A percentile compares a stretch with the other conserved stretches of the same genome.
phyloP scores from a whole-genome alignment of 2,329 filamentous ascomycete species.

The Xenoacremonium recifei region DNA sequence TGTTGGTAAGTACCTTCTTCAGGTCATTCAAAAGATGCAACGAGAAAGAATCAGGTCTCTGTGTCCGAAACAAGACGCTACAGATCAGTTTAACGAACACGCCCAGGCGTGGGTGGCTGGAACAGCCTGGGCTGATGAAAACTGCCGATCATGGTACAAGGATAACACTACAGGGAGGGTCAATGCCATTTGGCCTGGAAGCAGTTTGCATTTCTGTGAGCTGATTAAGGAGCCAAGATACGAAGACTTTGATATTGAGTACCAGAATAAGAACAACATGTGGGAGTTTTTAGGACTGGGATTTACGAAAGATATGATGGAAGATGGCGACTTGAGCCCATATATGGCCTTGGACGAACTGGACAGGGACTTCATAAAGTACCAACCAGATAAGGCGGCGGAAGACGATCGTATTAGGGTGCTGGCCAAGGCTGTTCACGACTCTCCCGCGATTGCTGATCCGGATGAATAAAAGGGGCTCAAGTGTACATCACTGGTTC shows the following conservation, averaged over 20 bases:
- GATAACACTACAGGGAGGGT: slow-evolving; percentile 5
- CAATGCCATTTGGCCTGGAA: slow-evolving; percentile 6
- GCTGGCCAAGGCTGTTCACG: no score
- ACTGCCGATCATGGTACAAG: slow-evolving; percentile 6
- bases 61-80: slow-evolving; percentile 2
- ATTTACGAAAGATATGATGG: no score
- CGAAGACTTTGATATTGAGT: slow-evolving; percentile 7
- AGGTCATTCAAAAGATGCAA: slow-evolving; percentile 6
- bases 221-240: slow-evolving; percentile 1
- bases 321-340: no score
- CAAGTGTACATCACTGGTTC: no score
- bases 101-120: slow-evolving; percentile 2
- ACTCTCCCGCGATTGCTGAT: no score
- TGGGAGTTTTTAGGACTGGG: no score
- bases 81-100: slow-evolving; percentile 4
- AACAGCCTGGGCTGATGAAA: slow-evolving; percentile 6
- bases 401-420: no score
- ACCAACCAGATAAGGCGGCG: no score
- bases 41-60: slow-evolving; percentile 1
- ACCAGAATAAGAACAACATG: no score
- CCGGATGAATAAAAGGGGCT: no score
- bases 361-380: no score
- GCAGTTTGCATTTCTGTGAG: slow-evolving; percentile 5
- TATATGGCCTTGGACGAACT: no score
- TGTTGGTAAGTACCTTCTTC: slow-evolving; percentile 2